Percentiles rank a stretch among this genome's conserved stretches.
Evolutionary conservation across 805 yeast species (phyloP).

Genomic region (Kodamaea nitidulidarum): DNA sequence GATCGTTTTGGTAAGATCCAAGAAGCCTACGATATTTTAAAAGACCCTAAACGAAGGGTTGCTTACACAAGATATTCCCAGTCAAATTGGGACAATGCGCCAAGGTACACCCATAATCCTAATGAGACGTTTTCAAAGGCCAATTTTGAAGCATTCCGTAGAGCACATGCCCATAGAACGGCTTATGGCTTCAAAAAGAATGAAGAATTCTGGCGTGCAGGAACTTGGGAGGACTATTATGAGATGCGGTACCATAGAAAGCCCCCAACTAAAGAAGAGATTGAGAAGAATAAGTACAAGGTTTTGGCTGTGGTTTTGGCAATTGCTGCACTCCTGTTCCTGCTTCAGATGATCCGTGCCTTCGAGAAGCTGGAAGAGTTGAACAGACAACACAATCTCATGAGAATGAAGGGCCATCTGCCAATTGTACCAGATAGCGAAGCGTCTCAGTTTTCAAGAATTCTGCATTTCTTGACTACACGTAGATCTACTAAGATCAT

Average conservation of each 20-base stretch:
- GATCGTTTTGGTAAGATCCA: slow-evolving; percentile 29
- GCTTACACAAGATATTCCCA: slow-evolving; percentile 26
- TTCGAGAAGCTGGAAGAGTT: slow-evolving; percentile 35
- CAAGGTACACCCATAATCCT: slow-evolving; percentile 9
- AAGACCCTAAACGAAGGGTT: slow-evolving; percentile 45
- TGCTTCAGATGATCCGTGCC: slow-evolving; percentile 39
- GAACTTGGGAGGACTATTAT: slow-evolving; percentile 63
- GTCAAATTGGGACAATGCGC: slow-evolving; percentile 16
- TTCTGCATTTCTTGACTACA: slow-evolving; percentile 30
- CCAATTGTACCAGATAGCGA: not conserved
- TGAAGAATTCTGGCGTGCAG: slow-evolving; percentile 56
- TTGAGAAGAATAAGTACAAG: slow-evolving; percentile 41
- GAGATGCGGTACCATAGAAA: slow-evolving; percentile 32
- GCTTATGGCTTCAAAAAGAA: slow-evolving; percentile 28
- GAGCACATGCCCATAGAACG: slow-evolving; percentile 37
- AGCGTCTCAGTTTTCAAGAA: slow-evolving; percentile 27
- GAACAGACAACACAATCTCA: slow-evolving; percentile 19
- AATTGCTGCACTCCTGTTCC: slow-evolving; percentile 32
- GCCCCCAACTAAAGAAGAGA: slow-evolving; percentile 38
- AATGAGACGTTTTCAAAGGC: slow-evolving; percentile 10
- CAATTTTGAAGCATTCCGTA: slow-evolving; percentile 31
- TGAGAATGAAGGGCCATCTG: slow-evolving; percentile 13
- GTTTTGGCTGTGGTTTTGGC: slow-evolving; percentile 40
- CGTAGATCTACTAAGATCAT: slow-evolving; percentile 27
- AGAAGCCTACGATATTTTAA: slow-evolving; percentile 39